Conservation (phyloP, 1,284 basidiomycete species). For the Lignosus rhinocerotis region DNA sequence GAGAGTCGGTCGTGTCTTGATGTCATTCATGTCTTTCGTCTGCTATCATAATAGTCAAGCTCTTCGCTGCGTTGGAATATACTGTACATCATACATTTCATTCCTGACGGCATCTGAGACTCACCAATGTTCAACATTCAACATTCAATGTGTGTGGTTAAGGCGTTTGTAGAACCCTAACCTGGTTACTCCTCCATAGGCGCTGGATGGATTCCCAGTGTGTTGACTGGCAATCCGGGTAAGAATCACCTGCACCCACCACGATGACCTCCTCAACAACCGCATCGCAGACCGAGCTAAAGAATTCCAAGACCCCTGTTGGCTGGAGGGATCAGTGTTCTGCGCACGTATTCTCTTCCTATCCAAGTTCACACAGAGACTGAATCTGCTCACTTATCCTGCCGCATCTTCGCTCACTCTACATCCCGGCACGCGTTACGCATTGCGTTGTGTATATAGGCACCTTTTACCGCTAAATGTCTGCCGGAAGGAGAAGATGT, state of each 20-base stretch:
- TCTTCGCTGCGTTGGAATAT: conserved; percentile 7
- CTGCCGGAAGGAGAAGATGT: conserved; percentile 72
- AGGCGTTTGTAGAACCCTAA: conserved; percentile 5
- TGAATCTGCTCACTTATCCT: neutral
- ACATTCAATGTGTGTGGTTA: neutral
- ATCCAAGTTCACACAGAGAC: neutral
- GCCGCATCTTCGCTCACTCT: neutral
- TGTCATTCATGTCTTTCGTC: neutral
- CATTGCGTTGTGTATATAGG: conserved; percentile 39
- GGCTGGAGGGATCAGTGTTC: conserved; percentile 92
- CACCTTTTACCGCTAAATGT: conserved; percentile 84
- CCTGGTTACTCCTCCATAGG: neutral
- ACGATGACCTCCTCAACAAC: conserved; percentile 71
- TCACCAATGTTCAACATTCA: neutral
- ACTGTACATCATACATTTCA: conserved; percentile 18
- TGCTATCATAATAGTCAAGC: neutral
- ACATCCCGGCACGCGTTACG: neutral
- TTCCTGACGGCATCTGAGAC: neutral
- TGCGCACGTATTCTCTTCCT: conserved; percentile 58
- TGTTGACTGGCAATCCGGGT: neutral
- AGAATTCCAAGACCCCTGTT: conserved; percentile 74
- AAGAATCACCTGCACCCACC: conserved; percentile 6
- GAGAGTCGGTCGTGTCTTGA: conserved; percentile 7
- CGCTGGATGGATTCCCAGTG: neutral
- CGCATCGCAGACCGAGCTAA: conserved; percentile 84